Evolutionary conservation across 306 rosid species (phyloP), one percentile per base, ranked within the genome.

Genomic region (Rosa rugosa): DNA sequence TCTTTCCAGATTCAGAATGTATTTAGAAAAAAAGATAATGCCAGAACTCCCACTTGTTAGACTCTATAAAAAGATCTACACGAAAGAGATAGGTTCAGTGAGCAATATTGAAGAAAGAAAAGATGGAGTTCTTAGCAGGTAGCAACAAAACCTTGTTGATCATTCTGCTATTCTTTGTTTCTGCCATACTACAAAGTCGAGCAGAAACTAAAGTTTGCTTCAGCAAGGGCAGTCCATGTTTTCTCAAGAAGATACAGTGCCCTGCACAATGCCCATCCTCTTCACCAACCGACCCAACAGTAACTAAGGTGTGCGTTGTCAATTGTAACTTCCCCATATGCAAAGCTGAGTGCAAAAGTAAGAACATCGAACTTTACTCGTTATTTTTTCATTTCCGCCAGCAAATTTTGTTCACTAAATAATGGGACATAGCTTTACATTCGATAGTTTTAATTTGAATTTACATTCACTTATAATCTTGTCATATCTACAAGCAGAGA

Each of bases 241-340:
- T 57, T 22, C 27, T 57, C 36, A 89, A 82, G 85, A 76, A 36
- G 74, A 69, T 88, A 1, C 0, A 1, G 10, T 94, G 98, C 88
- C 98, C 98, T 1, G 0, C 38, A 4, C 40, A 94, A 83, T 92
- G 97, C 77, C 97, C 97, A 54, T 68, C 67, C 8, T n/a, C 80
- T 72, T 82, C 86, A 23, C 83, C 94, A 44, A 25, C 83, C 9
- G 80, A 90, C 64, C 87, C 90, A 1, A 86, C 81, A 5, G 91
- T 90, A 65, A 94, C 90, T 82, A 56, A 57, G 14, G 86, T 87
- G 57, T 94, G 98, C 82, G 70, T 13, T 60, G 36, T 92, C 79
- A 90, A 92, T 83, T 94, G 98, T 54, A 18, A 79, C 27, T 87
- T 91, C 44, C 98, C 97, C 62, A 64, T 81, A 8, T 94, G 98